Base-by-base conservation (phyloP, 345 rosid genomes). In the Limnanthes douglasii region DNA sequence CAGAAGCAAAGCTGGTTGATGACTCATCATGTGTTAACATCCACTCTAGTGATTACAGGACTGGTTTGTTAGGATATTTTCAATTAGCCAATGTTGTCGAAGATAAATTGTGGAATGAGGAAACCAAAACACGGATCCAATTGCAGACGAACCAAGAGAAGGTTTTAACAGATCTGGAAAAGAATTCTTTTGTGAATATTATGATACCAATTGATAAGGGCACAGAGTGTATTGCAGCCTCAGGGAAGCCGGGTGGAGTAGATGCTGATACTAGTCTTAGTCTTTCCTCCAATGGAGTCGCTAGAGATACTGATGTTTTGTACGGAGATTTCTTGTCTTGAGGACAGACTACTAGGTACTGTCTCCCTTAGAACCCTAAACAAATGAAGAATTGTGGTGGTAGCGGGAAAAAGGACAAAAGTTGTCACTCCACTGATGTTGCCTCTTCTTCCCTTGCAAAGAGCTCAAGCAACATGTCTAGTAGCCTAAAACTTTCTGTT, bases 41-140 rank as follows among this genome's bases (percentile, higher is more conserved):
- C n/a, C n/a, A 47, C 43, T 18, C 17, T 16, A 46, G 27, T 18
- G n/a, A 31, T 48, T 35, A 41, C 27, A 15, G 65, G 50, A 46
- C 9, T 53, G 23, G 44, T 34, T n/a, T n/a, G n/a, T n/a, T n/a
- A n/a, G n/a, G n/a, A n/a, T n/a, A n/a, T n/a, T n/a, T n/a, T n/a
- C n/a, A n/a, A n/a, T n/a, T n/a, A n/a, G n/a, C n/a, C n/a, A n/a
- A 57, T 79, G 19, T 71, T 75, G 14, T 53, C 75, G 46, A 74
- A 58, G 67, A 62, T 78, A 40, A 78, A 61, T 57, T 30, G 71
- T 53, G 78, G 92, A 67, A 8, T 60, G 40, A 41, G 31, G 43
- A 44, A 24, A 43, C 45, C 48, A 45, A 24, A 50, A 40, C 37
- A 43, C 39, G 46, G 31, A 37, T 18, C 45, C 47, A 15, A 19